Evolutionary conservation across 345 rosid species (phyloP), one percentile per base, ranked within the genome.

Genomic region (Atalantia buxifolia): DNA sequence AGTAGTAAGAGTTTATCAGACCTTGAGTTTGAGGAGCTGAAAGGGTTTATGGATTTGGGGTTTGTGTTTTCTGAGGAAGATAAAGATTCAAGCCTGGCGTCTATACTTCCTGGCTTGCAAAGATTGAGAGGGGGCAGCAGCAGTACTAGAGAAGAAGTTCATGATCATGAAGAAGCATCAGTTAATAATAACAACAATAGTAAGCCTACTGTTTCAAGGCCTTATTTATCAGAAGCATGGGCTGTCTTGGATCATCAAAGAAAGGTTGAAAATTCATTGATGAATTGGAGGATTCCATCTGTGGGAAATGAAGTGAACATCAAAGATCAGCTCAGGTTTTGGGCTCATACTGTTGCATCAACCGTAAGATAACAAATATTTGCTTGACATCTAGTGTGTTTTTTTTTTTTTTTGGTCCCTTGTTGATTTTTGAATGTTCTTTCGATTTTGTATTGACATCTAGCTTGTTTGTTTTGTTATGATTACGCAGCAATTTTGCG

Each of bases 31-130:
- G 57, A 53, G 57, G 57, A 53, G 57, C 72, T 92, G 27, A 90
- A 88, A 81, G 95, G 95, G 79, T 92, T 92, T 78, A 88, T 90
- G 88, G 95, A 92, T 87, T 83, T 92, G 16, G 95, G 95, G 72
- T 92, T 92, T 81, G 92, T 88, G 40, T 90, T 92, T 85, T 87
- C 90, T 12, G 91, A 87, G 77, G 86, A 88, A 81, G 93, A 92
- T 73, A 87, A 74, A 75, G 89, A 90, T 48, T 85, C 93, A 6
- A 66, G 77, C 63, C 80, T 90, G 65, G 87, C 80, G 8, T 87
- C 90, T 6, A 85, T 91, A 48, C 62, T 91, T 76, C 95, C 93
- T 42, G 95, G 95, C 40, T 76, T 90, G 75, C 91, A 88, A 70
- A 86, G 91, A 75, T 75, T 87, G 22, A 86, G 86, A 7, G 82